Conservation (phyloP, 106 monocot genomes). For the Apostasia ramifera region DNA sequence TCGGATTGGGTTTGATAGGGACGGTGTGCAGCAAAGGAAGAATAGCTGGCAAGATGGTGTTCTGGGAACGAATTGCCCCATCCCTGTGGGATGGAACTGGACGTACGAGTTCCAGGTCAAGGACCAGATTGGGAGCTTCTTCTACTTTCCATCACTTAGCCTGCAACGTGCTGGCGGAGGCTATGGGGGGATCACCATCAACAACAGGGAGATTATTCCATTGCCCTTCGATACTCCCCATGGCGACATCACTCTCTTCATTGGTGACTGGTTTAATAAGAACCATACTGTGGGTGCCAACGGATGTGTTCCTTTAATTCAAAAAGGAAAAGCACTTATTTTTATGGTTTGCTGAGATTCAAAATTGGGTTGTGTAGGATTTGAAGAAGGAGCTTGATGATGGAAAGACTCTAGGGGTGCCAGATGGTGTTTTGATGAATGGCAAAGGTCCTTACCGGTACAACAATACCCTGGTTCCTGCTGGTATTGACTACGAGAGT, state of each 20-base stretch:
- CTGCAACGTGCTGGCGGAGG: conserved; percentile 85
- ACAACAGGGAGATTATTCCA: conserved; percentile 58
- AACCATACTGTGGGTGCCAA: conserved; percentile 49
- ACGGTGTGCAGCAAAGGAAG: conserved; percentile 76
- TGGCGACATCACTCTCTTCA: conserved; percentile 75
- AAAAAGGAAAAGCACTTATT: neutral
- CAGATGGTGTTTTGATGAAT: conserved; percentile 66
- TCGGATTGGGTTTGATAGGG: conserved; percentile 24
- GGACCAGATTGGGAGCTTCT: conserved; percentile 98
- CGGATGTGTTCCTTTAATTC: neutral
- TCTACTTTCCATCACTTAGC: conserved; percentile 66
- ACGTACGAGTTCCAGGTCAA: conserved; percentile 95
- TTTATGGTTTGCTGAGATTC: neutral
- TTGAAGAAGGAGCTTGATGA: conserved; percentile 54
- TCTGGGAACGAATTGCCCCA: conserved; percentile 85
- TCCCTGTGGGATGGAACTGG: conserved; percentile 93
- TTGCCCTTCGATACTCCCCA: conserved; percentile 69
- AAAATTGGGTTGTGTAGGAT: conserved; percentile 19
- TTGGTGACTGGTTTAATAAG: conserved; percentile 91
- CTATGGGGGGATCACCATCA: conserved; percentile 75
- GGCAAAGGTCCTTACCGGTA: conserved; percentile 64
- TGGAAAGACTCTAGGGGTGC: conserved; percentile 51
- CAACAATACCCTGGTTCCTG: conserved; percentile 36
- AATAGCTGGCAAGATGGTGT: conserved; percentile 96
- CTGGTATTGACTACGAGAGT: conserved; percentile 41